Evolutionary conservation across 345 rosid species (phyloP).

Genomic region (Geranium brycei): DNA sequence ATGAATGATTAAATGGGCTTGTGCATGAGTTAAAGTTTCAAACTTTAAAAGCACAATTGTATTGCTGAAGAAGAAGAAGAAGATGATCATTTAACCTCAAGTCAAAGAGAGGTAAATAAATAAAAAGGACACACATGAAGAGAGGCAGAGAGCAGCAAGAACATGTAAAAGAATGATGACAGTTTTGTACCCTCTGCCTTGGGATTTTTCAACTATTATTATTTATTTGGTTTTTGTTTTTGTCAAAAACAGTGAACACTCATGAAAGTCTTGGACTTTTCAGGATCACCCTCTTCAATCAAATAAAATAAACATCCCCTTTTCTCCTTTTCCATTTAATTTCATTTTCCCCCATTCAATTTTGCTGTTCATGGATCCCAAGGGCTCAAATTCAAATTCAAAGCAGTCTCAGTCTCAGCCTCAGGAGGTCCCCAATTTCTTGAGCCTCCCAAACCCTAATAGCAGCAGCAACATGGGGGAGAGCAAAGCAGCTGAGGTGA

Average conservation of each 20-base stretch:
- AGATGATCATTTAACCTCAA: too few species aligned
- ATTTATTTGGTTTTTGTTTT: slow-evolving; percentile 1
- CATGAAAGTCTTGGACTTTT: slow-evolving; percentile 46
- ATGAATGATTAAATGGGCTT: too few species aligned
- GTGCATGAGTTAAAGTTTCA: not conserved
- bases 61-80: too few species aligned
- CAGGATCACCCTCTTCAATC: slow-evolving; percentile 39
- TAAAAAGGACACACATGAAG: too few species aligned
- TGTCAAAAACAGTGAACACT: slow-evolving; percentile 44
- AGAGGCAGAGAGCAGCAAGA: too few species aligned
- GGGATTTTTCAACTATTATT: slow-evolving; percentile 12
- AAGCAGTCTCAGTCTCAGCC: too few species aligned
- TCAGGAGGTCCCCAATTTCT: slow-evolving; percentile 44
- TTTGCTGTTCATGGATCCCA: slow-evolving; percentile 45
- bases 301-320: not conserved
- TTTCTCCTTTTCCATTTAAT: slow-evolving; percentile 10
- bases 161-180: not conserved
- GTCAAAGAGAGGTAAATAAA: too few species aligned
- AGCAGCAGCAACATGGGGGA: slow-evolving; percentile 28
- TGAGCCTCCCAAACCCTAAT: slow-evolving; percentile 33
- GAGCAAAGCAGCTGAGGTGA: slow-evolving; percentile 46
- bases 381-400: slow-evolving; percentile 26
- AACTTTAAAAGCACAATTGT: not conserved
- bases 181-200: not conserved
- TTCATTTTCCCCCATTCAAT: not conserved